Percentiles rank a stretch among this genome's conserved stretches.
These are phyloP conservation scores for Apiospora sp. DNA, from an alignment of 2,329 filamentous ascomycete genomes.

Conservation along the genomic window DNA sequence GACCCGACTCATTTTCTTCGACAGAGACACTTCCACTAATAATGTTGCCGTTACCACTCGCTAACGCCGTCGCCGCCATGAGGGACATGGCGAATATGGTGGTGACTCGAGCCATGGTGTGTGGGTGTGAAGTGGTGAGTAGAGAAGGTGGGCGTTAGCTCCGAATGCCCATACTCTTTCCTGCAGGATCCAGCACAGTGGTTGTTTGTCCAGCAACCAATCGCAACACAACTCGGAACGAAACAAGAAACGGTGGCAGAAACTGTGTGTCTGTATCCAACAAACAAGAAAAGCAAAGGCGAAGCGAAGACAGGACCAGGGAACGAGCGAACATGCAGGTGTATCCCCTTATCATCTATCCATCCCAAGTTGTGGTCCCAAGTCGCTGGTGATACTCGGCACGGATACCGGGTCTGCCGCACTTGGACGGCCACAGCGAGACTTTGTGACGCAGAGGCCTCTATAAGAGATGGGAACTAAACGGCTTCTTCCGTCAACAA, in stretches of 20 bases:
- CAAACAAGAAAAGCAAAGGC: background rate
- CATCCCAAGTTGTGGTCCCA: conserved; percentile 22
- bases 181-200: background rate
- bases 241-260: background rate
- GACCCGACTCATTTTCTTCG: background rate
- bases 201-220: conserved; percentile 10
- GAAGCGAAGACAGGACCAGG: background rate
- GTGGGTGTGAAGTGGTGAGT: background rate
- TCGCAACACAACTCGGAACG: background rate
- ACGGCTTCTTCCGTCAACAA: background rate
- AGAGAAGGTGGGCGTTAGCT: background rate
- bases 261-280: background rate
- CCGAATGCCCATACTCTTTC: background rate
- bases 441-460: conserved; percentile 20
- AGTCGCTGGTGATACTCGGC: conserved; percentile 12
- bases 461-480: background rate
- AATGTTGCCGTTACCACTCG: background rate
- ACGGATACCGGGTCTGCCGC: conserved; percentile 38
- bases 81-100: background rate
- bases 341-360: conserved; percentile 12
- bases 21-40: background rate
- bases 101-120: conserved; percentile 8
- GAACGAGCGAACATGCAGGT: background rate
- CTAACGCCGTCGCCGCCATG: conserved; percentile 3
- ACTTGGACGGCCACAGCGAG: conserved; percentile 56